Evolutionary conservation across 1,284 basidiomycete species (phyloP).

Genomic region (Apiotrichum laibachii): DNA sequence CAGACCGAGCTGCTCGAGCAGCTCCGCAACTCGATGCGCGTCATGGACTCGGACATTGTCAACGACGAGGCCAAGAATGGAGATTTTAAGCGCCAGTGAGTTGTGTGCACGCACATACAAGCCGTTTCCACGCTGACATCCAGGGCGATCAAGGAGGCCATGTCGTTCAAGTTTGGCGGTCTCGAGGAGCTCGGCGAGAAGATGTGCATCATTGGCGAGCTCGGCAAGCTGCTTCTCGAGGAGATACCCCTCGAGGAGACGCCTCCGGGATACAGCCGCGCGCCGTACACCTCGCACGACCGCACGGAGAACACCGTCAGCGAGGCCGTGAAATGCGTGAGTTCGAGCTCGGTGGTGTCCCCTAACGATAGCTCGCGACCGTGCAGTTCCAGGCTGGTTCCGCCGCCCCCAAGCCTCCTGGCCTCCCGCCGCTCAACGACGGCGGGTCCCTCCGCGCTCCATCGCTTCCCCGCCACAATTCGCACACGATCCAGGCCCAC

Average conservation of each 20-base stretch:
- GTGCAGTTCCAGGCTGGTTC: constrained; percentile 43
- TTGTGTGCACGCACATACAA: not conserved
- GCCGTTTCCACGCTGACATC: not conserved
- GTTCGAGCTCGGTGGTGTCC: constrained; percentile 3
- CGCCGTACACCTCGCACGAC: constrained; percentile 63
- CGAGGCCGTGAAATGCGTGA: constrained; percentile 61
- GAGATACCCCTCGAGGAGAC: constrained; percentile 79
- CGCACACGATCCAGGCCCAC: constrained; percentile 31
- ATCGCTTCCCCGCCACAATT: constrained; percentile 19
- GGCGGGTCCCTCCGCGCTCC: constrained; percentile 23
- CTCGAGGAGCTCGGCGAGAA: constrained; percentile 82
- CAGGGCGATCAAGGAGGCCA: constrained; percentile 59
- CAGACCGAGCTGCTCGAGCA: constrained; percentile 75
- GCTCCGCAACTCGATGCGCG: constrained; percentile 72
- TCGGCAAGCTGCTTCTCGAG: constrained; percentile 72
- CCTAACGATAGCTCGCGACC: constrained; percentile 32
- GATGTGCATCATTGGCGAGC: constrained; percentile 76
- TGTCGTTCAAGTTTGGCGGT: constrained; percentile 85
- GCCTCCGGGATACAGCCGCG: constrained; percentile 72
- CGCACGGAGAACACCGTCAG: constrained; percentile 62
- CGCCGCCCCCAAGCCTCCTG: constrained; percentile 39
- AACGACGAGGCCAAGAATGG: constrained; percentile 75
- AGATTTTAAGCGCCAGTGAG: constrained; percentile 72
- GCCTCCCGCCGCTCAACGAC: constrained; percentile 30
- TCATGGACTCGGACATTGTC: constrained; percentile 78